These are phyloP conservation scores for Immersiella caudata DNA, from an alignment of 495 filamentous ascomycete genomes.

Conservation along the genomic window DNA sequence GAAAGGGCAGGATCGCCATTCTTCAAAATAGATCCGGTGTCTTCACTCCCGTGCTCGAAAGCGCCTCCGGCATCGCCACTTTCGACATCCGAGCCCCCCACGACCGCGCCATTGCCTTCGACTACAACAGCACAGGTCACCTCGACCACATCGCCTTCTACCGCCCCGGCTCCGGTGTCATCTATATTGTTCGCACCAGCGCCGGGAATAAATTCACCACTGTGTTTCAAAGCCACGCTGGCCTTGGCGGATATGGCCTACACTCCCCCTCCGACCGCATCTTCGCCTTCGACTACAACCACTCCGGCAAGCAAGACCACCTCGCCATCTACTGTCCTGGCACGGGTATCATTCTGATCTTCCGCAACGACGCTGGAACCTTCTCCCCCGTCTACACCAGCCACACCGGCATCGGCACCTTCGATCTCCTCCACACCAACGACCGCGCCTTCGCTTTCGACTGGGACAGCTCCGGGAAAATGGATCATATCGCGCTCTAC, in stretches of 20 bases:
- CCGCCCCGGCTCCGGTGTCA: neutral
- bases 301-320: neutral
- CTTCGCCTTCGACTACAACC: constrained; percentile 6
- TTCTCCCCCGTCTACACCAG: neutral
- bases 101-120: constrained; percentile 7
- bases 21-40: neutral
- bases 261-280: neutral
- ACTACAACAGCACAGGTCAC: neutral
- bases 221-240: neutral
- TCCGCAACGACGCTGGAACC: neutral
- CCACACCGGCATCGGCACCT: neutral
- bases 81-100: neutral
- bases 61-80: neutral
- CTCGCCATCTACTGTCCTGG: neutral
- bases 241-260: neutral
- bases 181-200: neutral
- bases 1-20: neutral
- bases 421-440: neutral
- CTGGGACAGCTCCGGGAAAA: neutral
- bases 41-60: neutral
- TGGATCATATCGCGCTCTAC: constrained; percentile 3
- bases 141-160: neutral
- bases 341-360: neutral
- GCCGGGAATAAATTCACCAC: neutral
- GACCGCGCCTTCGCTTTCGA: neutral